Conservation (phyloP, 1,284 basidiomycete genomes). For the Cutaneotrichosporon mucoides region DNA sequence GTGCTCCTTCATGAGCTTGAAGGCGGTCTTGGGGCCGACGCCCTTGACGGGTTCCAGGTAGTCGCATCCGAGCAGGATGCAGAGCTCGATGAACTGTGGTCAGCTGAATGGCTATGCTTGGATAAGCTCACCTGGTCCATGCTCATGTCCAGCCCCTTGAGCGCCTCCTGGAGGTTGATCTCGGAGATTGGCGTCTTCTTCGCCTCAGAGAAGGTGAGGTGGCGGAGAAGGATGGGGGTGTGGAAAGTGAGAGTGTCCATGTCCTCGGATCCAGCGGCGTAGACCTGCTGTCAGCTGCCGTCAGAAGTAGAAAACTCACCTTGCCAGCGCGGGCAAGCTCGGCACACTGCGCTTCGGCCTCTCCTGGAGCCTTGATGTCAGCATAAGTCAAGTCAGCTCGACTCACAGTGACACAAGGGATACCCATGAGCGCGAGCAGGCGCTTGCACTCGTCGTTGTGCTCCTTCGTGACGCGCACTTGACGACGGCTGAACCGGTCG, state of each 20-base stretch:
- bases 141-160: constrained; percentile 84
- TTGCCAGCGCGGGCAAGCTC: constrained; percentile 93
- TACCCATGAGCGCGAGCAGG: constrained; percentile 90
- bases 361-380: constrained; percentile 83
- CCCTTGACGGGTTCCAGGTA: constrained; percentile 70
- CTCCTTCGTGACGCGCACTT: constrained; percentile 90
- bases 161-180: constrained; percentile 73
- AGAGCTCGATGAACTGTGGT: constrained; percentile 87
- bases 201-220: constrained; percentile 97
- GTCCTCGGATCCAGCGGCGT: constrained; percentile 95
- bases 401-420: constrained; percentile 81
- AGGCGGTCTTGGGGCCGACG: constrained; percentile 68
- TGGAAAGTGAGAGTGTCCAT: constrained; percentile 99
- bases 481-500: constrained; percentile 83
- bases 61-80: constrained; percentile 95
- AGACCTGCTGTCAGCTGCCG: constrained; percentile 59
- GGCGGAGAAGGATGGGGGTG: constrained; percentile 85
- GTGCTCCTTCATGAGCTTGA: constrained; percentile 87
- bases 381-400: constrained; percentile 16
- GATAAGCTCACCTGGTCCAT: constrained; percentile 81
- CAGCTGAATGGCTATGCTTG: not conserved
- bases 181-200: constrained; percentile 98
- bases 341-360: constrained; percentile 98
- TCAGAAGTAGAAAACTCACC: constrained; percentile 51
- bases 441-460: constrained; percentile 95